These are phyloP conservation scores for Venturia aucupariae DNA, from an alignment of 2,329 filamentous ascomycete species.

Conservation along the genomic window DNA sequence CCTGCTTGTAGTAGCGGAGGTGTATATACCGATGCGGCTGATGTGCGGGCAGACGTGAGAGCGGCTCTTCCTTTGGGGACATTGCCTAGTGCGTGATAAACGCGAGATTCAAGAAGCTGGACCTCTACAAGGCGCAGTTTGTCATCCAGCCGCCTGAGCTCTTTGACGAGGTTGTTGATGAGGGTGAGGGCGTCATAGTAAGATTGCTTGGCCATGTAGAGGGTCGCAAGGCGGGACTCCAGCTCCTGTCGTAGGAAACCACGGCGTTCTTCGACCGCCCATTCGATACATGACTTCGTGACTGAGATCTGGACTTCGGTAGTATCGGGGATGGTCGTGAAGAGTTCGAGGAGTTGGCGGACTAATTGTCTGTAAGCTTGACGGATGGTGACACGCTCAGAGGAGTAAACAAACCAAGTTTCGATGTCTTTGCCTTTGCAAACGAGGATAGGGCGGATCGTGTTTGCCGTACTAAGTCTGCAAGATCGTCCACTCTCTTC, in stretches of 20 bases:
- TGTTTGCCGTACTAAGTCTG: constrained; percentile 82
- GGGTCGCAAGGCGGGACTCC: constrained; percentile 83
- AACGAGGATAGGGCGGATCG: constrained; percentile 88
- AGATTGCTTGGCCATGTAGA: constrained; percentile 95
- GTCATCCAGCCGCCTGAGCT: constrained; percentile 96
- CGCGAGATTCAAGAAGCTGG: constrained; percentile 89
- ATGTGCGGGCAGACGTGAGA: constrained; percentile 86
- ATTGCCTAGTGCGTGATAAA: constrained; percentile 96
- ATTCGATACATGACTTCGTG: constrained; percentile 99
- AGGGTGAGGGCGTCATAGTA: constrained; percentile 96
- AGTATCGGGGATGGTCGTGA: constrained; percentile 86
- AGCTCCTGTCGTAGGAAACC: constrained; percentile 97
- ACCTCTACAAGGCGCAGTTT: constrained; percentile 97
- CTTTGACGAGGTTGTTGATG: constrained; percentile 91
- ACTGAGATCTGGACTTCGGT: constrained; percentile 89
- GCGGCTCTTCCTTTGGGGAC: constrained; percentile 92
- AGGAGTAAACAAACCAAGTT: constrained; percentile 58
- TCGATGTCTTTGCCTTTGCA: constrained; percentile 97
- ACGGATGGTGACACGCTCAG: neutral
- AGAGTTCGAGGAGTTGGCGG: constrained; percentile 91
- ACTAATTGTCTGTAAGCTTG: constrained; percentile 45
- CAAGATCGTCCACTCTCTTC: constrained; percentile 73
- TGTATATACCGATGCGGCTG: constrained; percentile 93
- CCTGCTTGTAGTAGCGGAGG: constrained; percentile 91
- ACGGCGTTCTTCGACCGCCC: constrained; percentile 88